A percentile compares a stretch with the other conserved stretches of the same genome.
Conservation (phyloP, 805 yeast species). For the Candida verbasci region DNA sequence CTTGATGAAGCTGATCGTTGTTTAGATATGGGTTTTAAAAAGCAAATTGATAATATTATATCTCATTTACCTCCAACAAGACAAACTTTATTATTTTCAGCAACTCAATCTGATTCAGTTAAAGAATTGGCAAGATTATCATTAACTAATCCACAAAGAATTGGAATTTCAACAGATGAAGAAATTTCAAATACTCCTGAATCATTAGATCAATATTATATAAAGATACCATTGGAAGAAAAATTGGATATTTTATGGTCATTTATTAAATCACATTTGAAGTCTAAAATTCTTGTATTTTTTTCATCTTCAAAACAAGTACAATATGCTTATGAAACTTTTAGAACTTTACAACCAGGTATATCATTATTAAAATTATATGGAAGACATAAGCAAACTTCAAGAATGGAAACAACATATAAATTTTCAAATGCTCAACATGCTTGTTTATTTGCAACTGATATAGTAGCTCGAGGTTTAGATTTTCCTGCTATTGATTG, state of each 20-base stretch:
- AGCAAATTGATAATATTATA: conserved; percentile 75
- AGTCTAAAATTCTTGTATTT: conserved; percentile 75
- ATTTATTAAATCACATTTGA: conserved; percentile 77
- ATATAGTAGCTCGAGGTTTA: conserved; percentile 86
- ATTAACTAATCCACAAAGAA: conserved; percentile 52
- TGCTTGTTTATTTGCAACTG: conserved; percentile 84
- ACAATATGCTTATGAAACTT: conserved; percentile 81
- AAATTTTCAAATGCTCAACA: conserved; percentile 76
- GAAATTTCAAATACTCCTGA: conserved; percentile 76
- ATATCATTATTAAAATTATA: conserved; percentile 79
- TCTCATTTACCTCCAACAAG: conserved; percentile 73
- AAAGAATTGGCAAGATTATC: conserved; percentile 79
- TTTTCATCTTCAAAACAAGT: conserved; percentile 88
- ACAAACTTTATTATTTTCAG: conserved; percentile 82
- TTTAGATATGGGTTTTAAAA: conserved; percentile 88
- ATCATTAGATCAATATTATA: conserved; percentile 77
- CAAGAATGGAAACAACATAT: conserved; percentile 75
- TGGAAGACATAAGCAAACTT: conserved; percentile 88
- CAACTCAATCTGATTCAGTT: conserved; percentile 83
- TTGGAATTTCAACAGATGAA: conserved; percentile 35
- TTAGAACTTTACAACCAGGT: conserved; percentile 87
- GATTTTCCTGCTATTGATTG: conserved; percentile 93
- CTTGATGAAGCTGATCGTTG: conserved; percentile 92
- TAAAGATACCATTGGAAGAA: conserved; percentile 66
- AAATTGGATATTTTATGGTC: conserved; percentile 85